Evolutionary conservation across 257 asterid genomes (phyloP), one percentile per base, ranked within the genome.

Genomic region (Solanum appendiculatum): DNA sequence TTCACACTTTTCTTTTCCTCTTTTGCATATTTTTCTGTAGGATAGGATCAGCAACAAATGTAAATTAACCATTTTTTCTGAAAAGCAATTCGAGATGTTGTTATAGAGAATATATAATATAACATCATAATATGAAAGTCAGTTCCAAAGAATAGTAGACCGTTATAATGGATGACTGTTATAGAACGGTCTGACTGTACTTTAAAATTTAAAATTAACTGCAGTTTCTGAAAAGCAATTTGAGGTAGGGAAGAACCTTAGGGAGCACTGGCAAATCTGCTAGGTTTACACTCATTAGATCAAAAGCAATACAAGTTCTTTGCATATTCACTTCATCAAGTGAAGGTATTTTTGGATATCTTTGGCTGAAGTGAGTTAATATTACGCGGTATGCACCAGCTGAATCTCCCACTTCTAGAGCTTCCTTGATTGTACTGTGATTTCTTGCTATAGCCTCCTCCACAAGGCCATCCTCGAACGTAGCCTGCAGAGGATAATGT

Each of bases 311-410:
- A 94, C 98, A 92, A 0, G 98, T 94, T 27, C 92, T 94, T 80
- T 94, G 94, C 94, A 90, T 91, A 86, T 91, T 95, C 23, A 86
- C 72, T 78, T 95, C 96, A 37, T 94, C 98, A 60, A 97, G 91
- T 66, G 94, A 93, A n/a, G 98, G 99, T 85, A 97, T 92, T 90
- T 97, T 97, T 2, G 99, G 99, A 88, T 97, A 97, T 88, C 99
- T 90, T 88, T 97, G 99, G 94, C 99, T 96, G 92, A 96, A 96
- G 85, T 96, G 99, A 21, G 99, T 95, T 3, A 96, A 95, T 40
- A 95, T 95, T 11, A 95, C 85, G 1, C 99, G 94, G 81, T 97
- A 97, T 4, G 90, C 99, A 11, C 96, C 99, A 3, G 98, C 98
- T 1, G 92, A 72, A 70, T 91, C 93, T 18, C 99, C 99, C 0